Conservation (phyloP, 352 stramenopile species). For the Albugo candida region DNA sequence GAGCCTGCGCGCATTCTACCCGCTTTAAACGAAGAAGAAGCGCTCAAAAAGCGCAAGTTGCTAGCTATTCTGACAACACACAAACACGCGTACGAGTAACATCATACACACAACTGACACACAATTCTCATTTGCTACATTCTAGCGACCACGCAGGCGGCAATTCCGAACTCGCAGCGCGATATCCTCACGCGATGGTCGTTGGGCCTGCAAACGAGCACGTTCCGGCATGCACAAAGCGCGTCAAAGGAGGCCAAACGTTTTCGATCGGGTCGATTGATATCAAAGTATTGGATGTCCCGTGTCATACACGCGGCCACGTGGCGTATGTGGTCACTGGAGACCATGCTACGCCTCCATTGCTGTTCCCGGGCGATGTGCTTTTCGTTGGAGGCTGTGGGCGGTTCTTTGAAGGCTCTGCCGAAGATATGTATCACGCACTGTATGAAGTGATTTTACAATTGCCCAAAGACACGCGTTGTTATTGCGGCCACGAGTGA, state of each 20-base stretch:
- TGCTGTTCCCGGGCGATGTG: constrained; percentile 77
- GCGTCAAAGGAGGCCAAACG: constrained; percentile 56
- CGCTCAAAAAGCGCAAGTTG: constrained; percentile 39
- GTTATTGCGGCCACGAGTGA: constrained; percentile 79
- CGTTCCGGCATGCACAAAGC: constrained; percentile 47
- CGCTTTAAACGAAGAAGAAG: constrained; percentile 51
- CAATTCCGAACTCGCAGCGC: constrained; percentile 40
- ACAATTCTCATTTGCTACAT: neutral
- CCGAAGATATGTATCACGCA: constrained; percentile 76
- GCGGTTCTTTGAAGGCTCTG: constrained; percentile 77
- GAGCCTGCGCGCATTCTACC: constrained; percentile 39
- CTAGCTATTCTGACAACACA: constrained; percentile 84
- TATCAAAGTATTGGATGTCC: constrained; percentile 54
- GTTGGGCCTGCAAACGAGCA: constrained; percentile 47
- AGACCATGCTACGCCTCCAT: constrained; percentile 41
- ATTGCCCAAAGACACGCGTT: constrained; percentile 66
- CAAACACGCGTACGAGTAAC: constrained; percentile 64
- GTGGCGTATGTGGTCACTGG: constrained; percentile 75
- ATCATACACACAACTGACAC: neutral
- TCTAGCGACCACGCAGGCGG: constrained; percentile 60
- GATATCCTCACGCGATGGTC: constrained; percentile 47
- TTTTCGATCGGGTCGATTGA: constrained; percentile 58
- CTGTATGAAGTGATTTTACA: constrained; percentile 76
- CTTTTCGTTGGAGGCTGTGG: constrained; percentile 74
- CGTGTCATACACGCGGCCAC: constrained; percentile 70